phyloP scores from a whole-genome alignment of 129 eudicot genomes.

The Centaurea solstitialis region DNA sequence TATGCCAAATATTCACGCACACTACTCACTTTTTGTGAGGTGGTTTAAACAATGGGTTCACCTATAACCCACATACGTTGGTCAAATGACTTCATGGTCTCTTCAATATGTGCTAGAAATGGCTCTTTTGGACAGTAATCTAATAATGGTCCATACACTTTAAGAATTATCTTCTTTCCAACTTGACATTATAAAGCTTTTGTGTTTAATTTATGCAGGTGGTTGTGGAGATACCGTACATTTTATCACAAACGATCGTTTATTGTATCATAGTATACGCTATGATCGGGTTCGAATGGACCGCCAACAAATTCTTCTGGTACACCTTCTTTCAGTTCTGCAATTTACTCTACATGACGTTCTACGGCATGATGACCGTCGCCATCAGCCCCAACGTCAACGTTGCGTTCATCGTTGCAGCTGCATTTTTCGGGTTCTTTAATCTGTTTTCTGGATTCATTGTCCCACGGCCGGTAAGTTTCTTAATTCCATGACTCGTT shows the following conservation, averaged over 20 bases:
- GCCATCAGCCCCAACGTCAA: conserved; percentile 43
- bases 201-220: conserved; percentile 20
- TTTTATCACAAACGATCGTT: conserved; percentile 27
- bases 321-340: conserved; percentile 37
- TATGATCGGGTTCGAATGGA: conserved; percentile 55
- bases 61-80: too few species aligned
- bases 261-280: conserved; percentile 41
- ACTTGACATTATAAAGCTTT: neutral
- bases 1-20: too few species aligned
- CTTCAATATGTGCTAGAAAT: neutral
- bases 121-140: neutral
- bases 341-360: conserved; percentile 44
- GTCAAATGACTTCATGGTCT: neutral
- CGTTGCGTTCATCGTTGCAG: conserved; percentile 40
- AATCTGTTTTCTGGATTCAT: conserved; percentile 48
- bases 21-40: too few species aligned
- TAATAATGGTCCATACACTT: neutral
- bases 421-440: conserved; percentile 37
- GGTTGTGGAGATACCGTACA: conserved; percentile 46
- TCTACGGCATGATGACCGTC: conserved; percentile 54
- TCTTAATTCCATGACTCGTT: neutral
- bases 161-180: neutral
- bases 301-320: conserved; percentile 41
- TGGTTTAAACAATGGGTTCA: too few species aligned
- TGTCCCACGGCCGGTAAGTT: conserved; percentile 47